phyloP scores from a whole-genome alignment of 2,329 filamentous ascomycete species.

The Arthroderma uncinatum region DNA sequence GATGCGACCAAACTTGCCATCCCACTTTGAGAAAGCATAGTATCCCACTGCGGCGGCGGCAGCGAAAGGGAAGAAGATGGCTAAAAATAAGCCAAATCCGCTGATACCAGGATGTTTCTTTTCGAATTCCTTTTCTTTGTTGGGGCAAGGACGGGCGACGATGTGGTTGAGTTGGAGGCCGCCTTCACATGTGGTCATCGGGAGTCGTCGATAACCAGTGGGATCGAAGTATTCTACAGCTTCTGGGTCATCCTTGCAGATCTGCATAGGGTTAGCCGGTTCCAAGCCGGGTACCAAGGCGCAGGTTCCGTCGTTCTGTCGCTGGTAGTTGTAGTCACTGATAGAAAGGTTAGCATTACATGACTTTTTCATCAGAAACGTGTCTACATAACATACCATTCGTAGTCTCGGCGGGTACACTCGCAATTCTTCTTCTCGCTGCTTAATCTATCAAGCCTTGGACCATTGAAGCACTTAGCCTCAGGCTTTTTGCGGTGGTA shows the following conservation, averaged over 20 bases:
- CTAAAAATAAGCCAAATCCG: constrained; percentile 71
- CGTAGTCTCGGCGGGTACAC: constrained; percentile 76
- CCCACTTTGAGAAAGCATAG: constrained; percentile 77
- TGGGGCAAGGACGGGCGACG: constrained; percentile 54
- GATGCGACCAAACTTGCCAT: constrained; percentile 83
- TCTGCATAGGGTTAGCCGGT: constrained; percentile 48
- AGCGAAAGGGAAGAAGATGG: constrained; percentile 62
- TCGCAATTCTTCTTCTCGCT: constrained; percentile 62
- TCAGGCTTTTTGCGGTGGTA: constrained; percentile 85
- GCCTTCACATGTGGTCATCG: constrained; percentile 72
- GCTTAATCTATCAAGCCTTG: constrained; percentile 59
- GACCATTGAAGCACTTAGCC: constrained; percentile 69
- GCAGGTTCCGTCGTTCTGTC: constrained; percentile 66
- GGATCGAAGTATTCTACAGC: constrained; percentile 69
- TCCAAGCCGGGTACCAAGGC: constrained; percentile 60
- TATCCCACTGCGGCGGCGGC: constrained; percentile 65
- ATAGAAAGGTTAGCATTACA: constrained; percentile 7
- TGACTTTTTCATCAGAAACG: background rate
- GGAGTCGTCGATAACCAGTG: constrained; percentile 80
- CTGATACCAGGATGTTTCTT: constrained; percentile 56
- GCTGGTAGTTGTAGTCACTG: constrained; percentile 89
- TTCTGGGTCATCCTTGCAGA: constrained; percentile 54
- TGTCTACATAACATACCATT: constrained; percentile 55
- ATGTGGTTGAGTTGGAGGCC: constrained; percentile 65
- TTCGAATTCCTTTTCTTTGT: constrained; percentile 71